phyloP scores from a whole-genome alignment of 768 basidiomycete genomes.

The Mycena filopes region DNA sequence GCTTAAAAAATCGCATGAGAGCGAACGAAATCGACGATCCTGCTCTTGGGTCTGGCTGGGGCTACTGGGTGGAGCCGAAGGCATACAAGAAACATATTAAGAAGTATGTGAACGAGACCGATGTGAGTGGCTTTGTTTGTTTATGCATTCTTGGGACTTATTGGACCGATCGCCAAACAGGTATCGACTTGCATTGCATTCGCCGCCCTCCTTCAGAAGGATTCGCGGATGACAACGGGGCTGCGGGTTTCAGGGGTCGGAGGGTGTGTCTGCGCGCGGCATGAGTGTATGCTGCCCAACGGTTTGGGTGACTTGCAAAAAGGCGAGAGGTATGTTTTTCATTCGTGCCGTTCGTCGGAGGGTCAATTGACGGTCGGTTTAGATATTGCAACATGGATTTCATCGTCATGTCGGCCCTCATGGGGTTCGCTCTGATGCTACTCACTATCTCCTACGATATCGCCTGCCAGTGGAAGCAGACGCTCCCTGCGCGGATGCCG shows the following conservation, averaged over 20 bases:
- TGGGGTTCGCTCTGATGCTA: neutral
- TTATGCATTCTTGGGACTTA: neutral
- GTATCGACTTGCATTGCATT: neutral
- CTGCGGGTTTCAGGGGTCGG: too few relatives aligned
- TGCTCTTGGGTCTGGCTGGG: slow-evolving; percentile 19
- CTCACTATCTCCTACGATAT: slow-evolving; percentile 8
- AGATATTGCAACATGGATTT: slow-evolving; percentile 9
- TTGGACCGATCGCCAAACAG: neutral
- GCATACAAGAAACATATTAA: slow-evolving; percentile 17
- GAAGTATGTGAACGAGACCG: slow-evolving; percentile 10
- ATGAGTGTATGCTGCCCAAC: too few relatives aligned
- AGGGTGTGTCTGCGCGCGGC: too few relatives aligned
- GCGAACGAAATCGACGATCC: slow-evolving; percentile 26
- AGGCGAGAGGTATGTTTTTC: slow-evolving; percentile 13
- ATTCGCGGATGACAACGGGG: too few relatives aligned
- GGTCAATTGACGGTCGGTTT: neutral
- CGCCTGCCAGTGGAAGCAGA: too few relatives aligned
- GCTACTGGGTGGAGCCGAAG: slow-evolving; percentile 27
- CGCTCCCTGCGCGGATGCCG: neutral
- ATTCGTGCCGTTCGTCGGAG: too few relatives aligned
- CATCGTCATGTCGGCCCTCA: neutral
- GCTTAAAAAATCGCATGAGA: slow-evolving; percentile 22
- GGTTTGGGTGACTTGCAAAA: too few relatives aligned
- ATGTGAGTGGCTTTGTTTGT: slow-evolving; percentile 16
- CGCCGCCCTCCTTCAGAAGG: too few relatives aligned